Evolutionary conservation across 768 basidiomycete species (phyloP), one percentile per base, ranked within the genome.

Genomic region (Melanogaster broomeanus): DNA sequence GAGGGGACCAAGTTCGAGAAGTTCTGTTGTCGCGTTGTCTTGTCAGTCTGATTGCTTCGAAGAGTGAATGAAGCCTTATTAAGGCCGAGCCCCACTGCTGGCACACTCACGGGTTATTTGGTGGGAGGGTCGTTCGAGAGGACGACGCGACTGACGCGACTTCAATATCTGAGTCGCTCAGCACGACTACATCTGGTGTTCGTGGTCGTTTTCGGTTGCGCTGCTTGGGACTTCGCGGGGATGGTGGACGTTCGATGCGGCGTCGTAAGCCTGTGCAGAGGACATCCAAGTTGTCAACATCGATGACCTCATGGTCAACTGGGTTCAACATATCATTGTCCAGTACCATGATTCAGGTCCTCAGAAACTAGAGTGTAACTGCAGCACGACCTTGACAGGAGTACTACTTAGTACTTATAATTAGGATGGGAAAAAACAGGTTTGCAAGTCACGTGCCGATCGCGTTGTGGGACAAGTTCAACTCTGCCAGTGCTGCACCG

Each of bases 261-360:
- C 56, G 57, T 7, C 50, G 55, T 4, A 57, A 42, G 21, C 66
- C 61, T 0, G 60, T 60, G 39, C 52, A 62, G 6, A 53, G 48
- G 1, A 68, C 16, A 38, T 66, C 58, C 19, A 43, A 5, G 16
- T 61, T 64, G 39, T 68, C 66, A 45, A 68, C 57, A 39, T 68
- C 66, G 9, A 68, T 70, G 4, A 58, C 49, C 25, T 56, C 55
- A 4, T 34, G 45, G n/a, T n/a, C n/a, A n/a, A n/a, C n/a, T 24
- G 25, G 11, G 15, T 31, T 22, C 28, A n/a, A 43, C 50, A 51
- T 51, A 19, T 16, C n/a, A 25, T 1, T 21, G 6, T 8, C 25
- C n/a, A 16, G 40, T 3, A 25, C 12, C 15, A 16, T 22, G 25
- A 4, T 27, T 27, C 25, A 27, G 8, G 4, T 27, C 22, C 6